Percentiles rank a stretch among this genome's conserved stretches.
Evolutionary conservation across 768 basidiomycete species (phyloP).

Genomic region (Phylloporus arenicola): DNA sequence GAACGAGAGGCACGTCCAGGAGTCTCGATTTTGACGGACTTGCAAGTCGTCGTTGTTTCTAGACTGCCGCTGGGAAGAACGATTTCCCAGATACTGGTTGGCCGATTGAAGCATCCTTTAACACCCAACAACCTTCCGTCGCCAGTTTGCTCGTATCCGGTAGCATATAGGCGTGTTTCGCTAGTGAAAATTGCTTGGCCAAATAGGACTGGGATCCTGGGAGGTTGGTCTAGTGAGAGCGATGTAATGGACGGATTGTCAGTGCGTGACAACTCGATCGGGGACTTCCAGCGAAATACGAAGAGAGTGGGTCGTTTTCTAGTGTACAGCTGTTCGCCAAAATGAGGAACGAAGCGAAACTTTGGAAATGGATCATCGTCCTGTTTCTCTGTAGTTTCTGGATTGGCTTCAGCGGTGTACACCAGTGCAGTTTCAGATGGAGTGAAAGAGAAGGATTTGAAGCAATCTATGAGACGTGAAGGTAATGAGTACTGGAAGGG

Average conservation of each 20-base stretch:
- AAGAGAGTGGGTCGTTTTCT: conserved; percentile 52
- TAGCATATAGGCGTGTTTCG: conserved; percentile 43
- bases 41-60: conserved; percentile 9
- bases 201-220: conserved; percentile 33
- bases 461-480: conserved; percentile 38
- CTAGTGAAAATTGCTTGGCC: conserved; percentile 54
- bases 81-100: conserved; percentile 52
- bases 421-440: conserved; percentile 47
- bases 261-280: neutral
- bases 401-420: conserved; percentile 57
- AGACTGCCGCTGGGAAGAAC: conserved; percentile 15
- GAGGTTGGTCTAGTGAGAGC: conserved; percentile 9
- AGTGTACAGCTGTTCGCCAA: conserved; percentile 57
- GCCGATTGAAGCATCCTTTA: conserved; percentile 56
- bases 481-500: neutral
- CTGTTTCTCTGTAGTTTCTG: conserved; percentile 13
- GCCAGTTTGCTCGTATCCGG: conserved; percentile 53
- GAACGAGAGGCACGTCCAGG: conserved; percentile 50
- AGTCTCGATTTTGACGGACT: conserved; percentile 33
- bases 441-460: conserved; percentile 50
- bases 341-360: conserved; percentile 52
- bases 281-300: conserved; percentile 43
- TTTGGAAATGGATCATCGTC: conserved; percentile 31
- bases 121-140: conserved; percentile 59
- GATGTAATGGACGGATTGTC: conserved; percentile 6